phyloP scores from a whole-genome alignment of 78 protist genomes.

The Dictyostelium capitatum region DNA sequence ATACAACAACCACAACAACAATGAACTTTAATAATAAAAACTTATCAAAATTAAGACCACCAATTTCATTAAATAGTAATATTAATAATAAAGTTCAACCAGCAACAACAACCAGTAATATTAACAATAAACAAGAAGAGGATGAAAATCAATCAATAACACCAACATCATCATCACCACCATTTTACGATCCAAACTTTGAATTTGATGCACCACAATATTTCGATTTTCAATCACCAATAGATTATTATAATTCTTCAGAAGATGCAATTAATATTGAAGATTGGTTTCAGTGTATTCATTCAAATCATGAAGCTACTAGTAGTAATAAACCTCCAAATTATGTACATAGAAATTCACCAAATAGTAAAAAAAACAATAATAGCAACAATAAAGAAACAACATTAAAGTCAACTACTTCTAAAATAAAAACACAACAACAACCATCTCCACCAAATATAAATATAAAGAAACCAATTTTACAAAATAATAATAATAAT shows the following conservation, averaged over 20 bases:
- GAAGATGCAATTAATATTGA: not conserved
- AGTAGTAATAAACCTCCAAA: not conserved
- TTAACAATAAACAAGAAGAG: no score
- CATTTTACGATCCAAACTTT: not conserved
- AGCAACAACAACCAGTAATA: no score
- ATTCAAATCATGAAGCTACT: not conserved
- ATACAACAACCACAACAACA: not conserved
- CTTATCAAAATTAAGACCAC: not conserved
- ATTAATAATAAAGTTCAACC: no score
- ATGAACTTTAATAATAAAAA: not conserved
- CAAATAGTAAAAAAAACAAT: not conserved
- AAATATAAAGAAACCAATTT: not conserved
- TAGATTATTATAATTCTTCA: no score
- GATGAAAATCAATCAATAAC: not conserved
- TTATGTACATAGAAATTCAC: not conserved
- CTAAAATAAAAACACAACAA: not conserved
- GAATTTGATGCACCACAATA: slow-evolving; percentile 26
- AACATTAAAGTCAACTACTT: not conserved
- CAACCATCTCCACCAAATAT: not conserved
- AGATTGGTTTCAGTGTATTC: not conserved
- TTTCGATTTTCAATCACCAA: not conserved
- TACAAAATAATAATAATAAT: not conserved
- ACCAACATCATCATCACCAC: not conserved
- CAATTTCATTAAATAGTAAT: no score
- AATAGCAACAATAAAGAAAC: no score